Percentiles rank a stretch among this genome's conserved stretches.
Evolutionary conservation across 768 basidiomycete species (phyloP).

Genomic region (Amanita muscaria): DNA sequence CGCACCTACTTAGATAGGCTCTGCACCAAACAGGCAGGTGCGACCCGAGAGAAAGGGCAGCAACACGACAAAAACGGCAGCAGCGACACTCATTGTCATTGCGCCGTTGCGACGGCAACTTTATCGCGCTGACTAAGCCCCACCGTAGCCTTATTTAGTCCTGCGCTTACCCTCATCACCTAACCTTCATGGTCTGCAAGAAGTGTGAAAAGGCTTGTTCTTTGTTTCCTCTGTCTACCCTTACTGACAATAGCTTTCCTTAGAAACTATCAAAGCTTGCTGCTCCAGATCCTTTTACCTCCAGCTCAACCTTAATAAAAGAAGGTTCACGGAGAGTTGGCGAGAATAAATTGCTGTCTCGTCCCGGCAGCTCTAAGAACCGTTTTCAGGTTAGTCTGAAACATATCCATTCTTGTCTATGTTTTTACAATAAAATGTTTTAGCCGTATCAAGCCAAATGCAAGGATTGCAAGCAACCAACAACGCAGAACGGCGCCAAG

Average conservation of each 20-base stretch:
- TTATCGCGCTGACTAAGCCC: slow-evolving; percentile 4
- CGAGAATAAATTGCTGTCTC: slow-evolving; percentile 73
- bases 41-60: slow-evolving; percentile 22
- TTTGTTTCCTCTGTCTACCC: slow-evolving; percentile 16
- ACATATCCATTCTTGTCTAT: slow-evolving; percentile 14
- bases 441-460: slow-evolving; percentile 84
- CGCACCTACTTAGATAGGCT: slow-evolving; percentile 28
- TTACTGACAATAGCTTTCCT: slow-evolving; percentile 16
- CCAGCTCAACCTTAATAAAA: slow-evolving; percentile 67
- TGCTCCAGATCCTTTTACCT: slow-evolving; percentile 79
- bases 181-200: slow-evolving; percentile 67
- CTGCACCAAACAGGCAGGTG: slow-evolving; percentile 26
- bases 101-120: slow-evolving; percentile 25
- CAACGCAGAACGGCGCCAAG: slow-evolving; percentile 81
- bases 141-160: slow-evolving; percentile 4
- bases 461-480: slow-evolving; percentile 78
- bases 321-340: slow-evolving; percentile 74
- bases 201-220: slow-evolving; percentile 68
- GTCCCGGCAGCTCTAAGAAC: slow-evolving; percentile 66
- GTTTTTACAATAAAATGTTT: slow-evolving; percentile 15
- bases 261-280: slow-evolving; percentile 90
- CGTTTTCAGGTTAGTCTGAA: slow-evolving; percentile 56
- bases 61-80: slow-evolving; percentile 28
- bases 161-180: slow-evolving; percentile 19
- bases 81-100: slow-evolving; percentile 24